Percentiles rank a stretch among this genome's conserved stretches.
Conservation (phyloP, 2,329 filamentous ascomycete species). For the Elsinoe perseae region DNA sequence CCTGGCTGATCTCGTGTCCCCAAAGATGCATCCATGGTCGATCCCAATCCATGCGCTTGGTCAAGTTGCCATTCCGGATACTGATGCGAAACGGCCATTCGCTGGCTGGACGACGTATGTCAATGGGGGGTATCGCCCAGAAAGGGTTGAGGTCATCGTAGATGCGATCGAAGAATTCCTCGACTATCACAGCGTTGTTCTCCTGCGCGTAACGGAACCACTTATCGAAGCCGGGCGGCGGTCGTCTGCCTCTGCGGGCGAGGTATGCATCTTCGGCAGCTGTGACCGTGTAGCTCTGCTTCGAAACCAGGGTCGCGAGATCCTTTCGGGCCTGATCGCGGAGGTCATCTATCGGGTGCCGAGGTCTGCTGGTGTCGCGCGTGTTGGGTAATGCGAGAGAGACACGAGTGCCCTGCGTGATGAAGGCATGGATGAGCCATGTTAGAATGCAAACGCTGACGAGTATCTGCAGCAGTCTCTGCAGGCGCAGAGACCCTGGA, state of each 20-base stretch:
- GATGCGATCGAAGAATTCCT: slow-evolving; percentile 46
- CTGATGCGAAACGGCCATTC: slow-evolving; percentile 33
- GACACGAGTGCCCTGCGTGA: neutral
- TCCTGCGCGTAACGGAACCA: slow-evolving; percentile 42
- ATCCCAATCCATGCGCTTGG: slow-evolving; percentile 18
- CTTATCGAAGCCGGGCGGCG: slow-evolving; percentile 43
- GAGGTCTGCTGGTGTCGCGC: slow-evolving; percentile 8
- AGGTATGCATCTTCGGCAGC: slow-evolving; percentile 39
- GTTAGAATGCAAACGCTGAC: neutral
- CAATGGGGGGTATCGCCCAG: slow-evolving; percentile 39
- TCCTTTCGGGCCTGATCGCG: slow-evolving; percentile 30
- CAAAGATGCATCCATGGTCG: slow-evolving; percentile 37
- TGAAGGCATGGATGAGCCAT: slow-evolving; percentile 3
- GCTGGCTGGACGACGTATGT: slow-evolving; percentile 37
- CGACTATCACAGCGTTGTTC: slow-evolving; percentile 38
- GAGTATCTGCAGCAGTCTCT: slow-evolving; percentile 8
- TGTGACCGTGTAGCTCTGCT: slow-evolving; percentile 32
- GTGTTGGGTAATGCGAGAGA: slow-evolving; percentile 21
- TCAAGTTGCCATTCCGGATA: slow-evolving; percentile 35
- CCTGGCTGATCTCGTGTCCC: slow-evolving; percentile 33
- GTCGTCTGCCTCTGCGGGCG: slow-evolving; percentile 39
- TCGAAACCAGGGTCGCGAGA: slow-evolving; percentile 27
- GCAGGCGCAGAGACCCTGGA: neutral
- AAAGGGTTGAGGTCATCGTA: slow-evolving; percentile 44
- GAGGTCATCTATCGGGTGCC: slow-evolving; percentile 35